phyloP scores from a whole-genome alignment of 2,329 filamentous ascomycete species.

The Fusarium anguioides region DNA sequence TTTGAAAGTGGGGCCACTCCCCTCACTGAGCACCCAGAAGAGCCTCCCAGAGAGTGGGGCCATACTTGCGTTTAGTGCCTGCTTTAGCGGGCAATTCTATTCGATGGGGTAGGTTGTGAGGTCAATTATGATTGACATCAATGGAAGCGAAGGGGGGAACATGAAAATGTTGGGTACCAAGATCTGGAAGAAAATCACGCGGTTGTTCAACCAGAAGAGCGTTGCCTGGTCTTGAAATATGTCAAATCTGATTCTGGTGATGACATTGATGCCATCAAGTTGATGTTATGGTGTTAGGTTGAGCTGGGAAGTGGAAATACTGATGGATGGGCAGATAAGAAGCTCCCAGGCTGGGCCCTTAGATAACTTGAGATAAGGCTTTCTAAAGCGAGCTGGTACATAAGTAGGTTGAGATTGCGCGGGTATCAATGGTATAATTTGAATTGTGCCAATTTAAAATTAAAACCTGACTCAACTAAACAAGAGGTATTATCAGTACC shows the following conservation, averaged over 20 bases:
- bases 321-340: background rate
- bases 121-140: background rate
- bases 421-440: no score
- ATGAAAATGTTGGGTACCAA: background rate
- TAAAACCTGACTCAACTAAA: background rate
- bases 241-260: background rate
- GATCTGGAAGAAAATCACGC: no score
- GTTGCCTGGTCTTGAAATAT: background rate
- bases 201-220: no score
- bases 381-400: background rate
- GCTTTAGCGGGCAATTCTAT: background rate
- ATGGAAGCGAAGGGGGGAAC: background rate
- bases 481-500: background rate
- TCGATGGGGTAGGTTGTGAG: background rate
- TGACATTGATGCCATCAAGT: background rate
- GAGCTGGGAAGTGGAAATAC: constrained; percentile 9
- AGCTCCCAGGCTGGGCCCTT: background rate
- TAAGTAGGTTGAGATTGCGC: no score
- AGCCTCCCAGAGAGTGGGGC: constrained; percentile 16
- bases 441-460: background rate
- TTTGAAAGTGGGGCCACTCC: constrained; percentile 6
- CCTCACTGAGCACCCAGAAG: background rate
- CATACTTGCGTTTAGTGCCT: background rate
- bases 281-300: constrained; percentile 1
- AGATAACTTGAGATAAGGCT: background rate